Evolutionary conservation across 768 basidiomycete species (phyloP), one percentile per base, ranked within the genome.

Genomic region (Tephrocybe sp.): DNA sequence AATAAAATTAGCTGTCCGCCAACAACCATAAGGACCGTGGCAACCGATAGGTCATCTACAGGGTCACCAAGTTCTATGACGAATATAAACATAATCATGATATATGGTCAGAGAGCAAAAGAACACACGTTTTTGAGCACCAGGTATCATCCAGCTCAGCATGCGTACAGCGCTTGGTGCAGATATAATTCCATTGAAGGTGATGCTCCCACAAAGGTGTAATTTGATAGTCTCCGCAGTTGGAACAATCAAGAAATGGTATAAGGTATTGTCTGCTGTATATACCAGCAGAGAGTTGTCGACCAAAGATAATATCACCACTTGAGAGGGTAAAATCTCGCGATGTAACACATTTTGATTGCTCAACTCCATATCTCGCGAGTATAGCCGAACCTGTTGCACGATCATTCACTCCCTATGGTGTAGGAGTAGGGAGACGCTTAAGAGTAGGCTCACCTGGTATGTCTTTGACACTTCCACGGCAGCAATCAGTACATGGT

Each of bases 111-210:
- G 33, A 12, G 34, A 25, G 36, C 15, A 18, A 32, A 32, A 21
- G 11, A 14, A 74, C 87, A 58, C 64, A 96, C 97, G 87, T 68
- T 95, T 98, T 66, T 98, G 96, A 9, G 88, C 84, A 51, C 78
- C 75, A 0, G 97, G 96, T 50, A 99, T 90, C 84, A 98, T 88
- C 97, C 97, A 99, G 67, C 95, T 97, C 64, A 98, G 70, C 58
- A 89, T 89, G 54, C 94, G 75, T 2, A 99, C 95, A 11, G 90
- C 81, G 28, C 76, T 81, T 5, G 97, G 94, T 7, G 82, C 80
- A 11, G 84, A 80, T 42, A 98, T 90, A 45, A 98, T 89, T 4
- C 95, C 96, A 47, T 80, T 80, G 64, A 99, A 98, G 15, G 86
- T 88, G 63, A 98, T 99, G 60, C 91, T 97, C 7, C 96, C 96